Percentiles rank a stretch among this genome's conserved stretches.
These are phyloP conservation scores for Malus sylvestris DNA, from an alignment of 306 rosid species.

Conservation along the genomic window DNA sequence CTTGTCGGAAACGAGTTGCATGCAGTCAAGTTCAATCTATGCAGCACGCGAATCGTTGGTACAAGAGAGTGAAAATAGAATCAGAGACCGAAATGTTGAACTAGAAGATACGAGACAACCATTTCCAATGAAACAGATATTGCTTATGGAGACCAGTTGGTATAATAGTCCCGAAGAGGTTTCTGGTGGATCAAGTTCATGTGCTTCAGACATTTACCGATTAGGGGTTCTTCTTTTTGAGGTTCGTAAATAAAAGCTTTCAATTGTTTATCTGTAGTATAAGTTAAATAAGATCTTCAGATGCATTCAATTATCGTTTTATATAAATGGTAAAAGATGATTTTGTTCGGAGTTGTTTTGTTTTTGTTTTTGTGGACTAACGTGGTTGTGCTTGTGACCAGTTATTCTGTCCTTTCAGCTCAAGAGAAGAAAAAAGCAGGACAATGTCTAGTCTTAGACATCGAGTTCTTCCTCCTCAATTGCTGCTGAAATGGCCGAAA, in stretches of 20 bases:
- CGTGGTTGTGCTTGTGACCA: slow-evolving; percentile 38
- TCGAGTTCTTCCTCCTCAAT: slow-evolving; percentile 97
- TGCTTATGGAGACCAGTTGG: slow-evolving; percentile 82
- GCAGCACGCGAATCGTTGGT: slow-evolving; percentile 61
- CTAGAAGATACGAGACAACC: slow-evolving; percentile 66
- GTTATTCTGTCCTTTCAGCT: slow-evolving; percentile 82
- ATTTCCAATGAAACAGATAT: slow-evolving; percentile 91
- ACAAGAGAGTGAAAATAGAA: slow-evolving; percentile 53
- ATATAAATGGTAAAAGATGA: background rate
- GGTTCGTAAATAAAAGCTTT: slow-evolving; percentile 32
- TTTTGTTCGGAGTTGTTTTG: slow-evolving; percentile 1
- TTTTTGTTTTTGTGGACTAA: slow-evolving; percentile 26
- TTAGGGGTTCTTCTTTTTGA: slow-evolving; percentile 95
- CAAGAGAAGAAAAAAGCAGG: slow-evolving; percentile 81
- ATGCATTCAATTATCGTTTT: slow-evolving; percentile 16
- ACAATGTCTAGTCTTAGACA: slow-evolving; percentile 94
- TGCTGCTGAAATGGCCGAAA: slow-evolving; percentile 91
- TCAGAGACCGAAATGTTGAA: slow-evolving; percentile 52
- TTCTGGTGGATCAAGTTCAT: slow-evolving; percentile 46
- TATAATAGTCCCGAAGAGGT: slow-evolving; percentile 87
- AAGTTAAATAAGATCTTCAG: slow-evolving; percentile 11
- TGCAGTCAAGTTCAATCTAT: slow-evolving; percentile 69
- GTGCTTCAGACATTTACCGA: slow-evolving; percentile 83
- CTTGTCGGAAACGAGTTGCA: slow-evolving; percentile 68
- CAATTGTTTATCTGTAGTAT: slow-evolving; percentile 6